Conservation (phyloP, 1,284 basidiomycete genomes). For the Melampsora americana region DNA sequence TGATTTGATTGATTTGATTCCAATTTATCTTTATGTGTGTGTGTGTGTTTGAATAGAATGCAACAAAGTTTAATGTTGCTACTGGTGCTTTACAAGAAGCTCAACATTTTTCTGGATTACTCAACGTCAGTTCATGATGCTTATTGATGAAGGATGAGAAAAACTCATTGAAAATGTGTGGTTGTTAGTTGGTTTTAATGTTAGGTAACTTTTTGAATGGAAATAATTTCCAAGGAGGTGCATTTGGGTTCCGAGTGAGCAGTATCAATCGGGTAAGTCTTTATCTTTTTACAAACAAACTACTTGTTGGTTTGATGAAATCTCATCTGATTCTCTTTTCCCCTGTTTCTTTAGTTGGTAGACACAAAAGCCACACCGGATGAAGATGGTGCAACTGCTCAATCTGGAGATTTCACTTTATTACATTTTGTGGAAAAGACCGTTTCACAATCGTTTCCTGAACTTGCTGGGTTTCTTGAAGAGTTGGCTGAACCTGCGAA, state of each 20-base stretch:
- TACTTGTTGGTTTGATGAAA: no score
- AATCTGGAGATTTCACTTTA: constrained; percentile 80
- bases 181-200: constrained; percentile 74
- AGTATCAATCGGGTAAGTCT: constrained; percentile 84
- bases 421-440: constrained; percentile 92
- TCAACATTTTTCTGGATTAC: constrained; percentile 76
- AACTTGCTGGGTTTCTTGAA: constrained; percentile 81
- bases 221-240: constrained; percentile 91
- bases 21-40: no score
- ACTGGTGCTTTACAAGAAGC: constrained; percentile 72
- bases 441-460: constrained; percentile 78
- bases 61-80: constrained; percentile 74
- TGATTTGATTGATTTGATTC: no score
- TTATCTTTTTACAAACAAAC: no score
- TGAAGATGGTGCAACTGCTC: constrained; percentile 45
- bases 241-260: constrained; percentile 93
- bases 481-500: constrained; percentile 86
- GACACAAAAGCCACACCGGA: constrained; percentile 77
- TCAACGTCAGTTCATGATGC: constrained; percentile 62
- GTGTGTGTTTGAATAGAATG: constrained; percentile 62
- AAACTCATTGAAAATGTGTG: no score
- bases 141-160: constrained; percentile 9
- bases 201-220: constrained; percentile 99
- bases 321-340: neutral
- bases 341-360: constrained; percentile 67